Conservation (phyloP, 352 stramenopile species). For the Globisporangium splendens region DNA sequence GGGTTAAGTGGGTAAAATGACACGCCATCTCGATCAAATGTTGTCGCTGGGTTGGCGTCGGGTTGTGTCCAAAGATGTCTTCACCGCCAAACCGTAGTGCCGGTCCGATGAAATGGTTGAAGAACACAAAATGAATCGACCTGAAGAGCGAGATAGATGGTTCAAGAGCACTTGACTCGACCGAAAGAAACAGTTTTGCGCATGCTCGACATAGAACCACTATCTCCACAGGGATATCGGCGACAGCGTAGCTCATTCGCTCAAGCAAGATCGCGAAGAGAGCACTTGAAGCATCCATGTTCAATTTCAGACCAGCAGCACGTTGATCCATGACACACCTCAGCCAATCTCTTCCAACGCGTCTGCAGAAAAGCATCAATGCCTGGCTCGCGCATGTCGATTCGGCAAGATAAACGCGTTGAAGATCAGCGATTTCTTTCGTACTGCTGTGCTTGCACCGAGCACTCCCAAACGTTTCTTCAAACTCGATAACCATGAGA, state of each 20-base stretch:
- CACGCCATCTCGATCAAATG: slow-evolving; percentile 15
- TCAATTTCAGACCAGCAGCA: background rate
- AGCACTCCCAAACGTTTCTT: background rate
- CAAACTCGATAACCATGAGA: slow-evolving; percentile 36
- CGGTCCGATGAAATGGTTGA: slow-evolving; percentile 65
- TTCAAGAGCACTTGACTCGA: background rate
- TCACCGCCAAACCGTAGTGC: slow-evolving; percentile 29
- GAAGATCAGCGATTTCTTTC: slow-evolving; percentile 4
- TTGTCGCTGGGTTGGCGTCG: slow-evolving; percentile 13
- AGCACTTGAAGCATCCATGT: background rate
- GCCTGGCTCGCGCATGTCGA: slow-evolving; percentile 32
- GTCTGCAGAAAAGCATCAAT: slow-evolving; percentile 31
- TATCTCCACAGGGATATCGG: slow-evolving; percentile 38
- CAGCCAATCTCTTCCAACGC: slow-evolving; percentile 32
- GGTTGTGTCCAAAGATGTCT: slow-evolving; percentile 6
- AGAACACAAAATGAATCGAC: slow-evolving; percentile 68
- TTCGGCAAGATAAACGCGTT: slow-evolving; percentile 24
- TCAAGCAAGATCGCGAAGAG: slow-evolving; percentile 19
- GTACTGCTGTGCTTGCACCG: background rate
- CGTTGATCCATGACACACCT: slow-evolving; percentile 6
- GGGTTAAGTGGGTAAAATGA: slow-evolving; percentile 6
- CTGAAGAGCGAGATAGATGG: slow-evolving; percentile 7
- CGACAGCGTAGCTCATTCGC: slow-evolving; percentile 20
- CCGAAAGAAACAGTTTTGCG: slow-evolving; percentile 20
- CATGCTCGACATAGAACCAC: slow-evolving; percentile 49